Base-by-base conservation (phyloP, 805 yeast genomes). In the Wickerhamiella sergipiensis region DNA sequence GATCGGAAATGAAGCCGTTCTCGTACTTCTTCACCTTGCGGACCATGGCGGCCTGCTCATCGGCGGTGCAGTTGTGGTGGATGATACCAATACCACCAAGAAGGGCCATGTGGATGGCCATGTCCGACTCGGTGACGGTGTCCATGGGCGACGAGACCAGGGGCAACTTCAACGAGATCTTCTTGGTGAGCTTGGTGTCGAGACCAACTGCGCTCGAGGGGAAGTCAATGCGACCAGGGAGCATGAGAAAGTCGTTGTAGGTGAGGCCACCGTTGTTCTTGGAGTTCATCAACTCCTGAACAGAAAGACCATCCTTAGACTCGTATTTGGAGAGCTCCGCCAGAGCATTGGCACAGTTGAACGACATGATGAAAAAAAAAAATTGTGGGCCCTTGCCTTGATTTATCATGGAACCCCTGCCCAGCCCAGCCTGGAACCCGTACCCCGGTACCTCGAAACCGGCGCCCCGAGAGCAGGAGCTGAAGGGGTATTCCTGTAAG, bases 81-180 rank as follows among this genome's bases (percentile, higher is more conserved):
- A 92, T 81, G 66, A 92, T 85, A 80, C 98, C 98, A 69, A 92
- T 87, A 72, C 98, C 98, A 69, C 98, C 98, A 62, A 89, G 78
- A 59, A 92, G 79, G 60, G 98, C 97, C 97, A 92, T 89, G 73
- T 88, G 81, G 62, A 92, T 90, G 58, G 98, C 98, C 98, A 92
- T 92, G 54, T 82, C 85, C 56, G 88, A 73, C 76, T 92, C 98
- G 52, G 98, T 92, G 59, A 92, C 98, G 47, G 98, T 92, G 73
- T 92, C 98, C 98, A 92, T 92, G 61, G 98, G 98, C 63, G 97
- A 87, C 19, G 97, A 90, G 54, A 92, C 90, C 60, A 92, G 87
- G 52, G 98, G 98, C 46, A 95, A 75, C 75, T 84, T 88, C 71
- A 92, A 76, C 51, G 92, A 71, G 75, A 92, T 92, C 65, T 83